These are phyloP conservation scores for Citrus medica DNA, from an alignment of 345 rosid species.

Conservation along the genomic window DNA sequence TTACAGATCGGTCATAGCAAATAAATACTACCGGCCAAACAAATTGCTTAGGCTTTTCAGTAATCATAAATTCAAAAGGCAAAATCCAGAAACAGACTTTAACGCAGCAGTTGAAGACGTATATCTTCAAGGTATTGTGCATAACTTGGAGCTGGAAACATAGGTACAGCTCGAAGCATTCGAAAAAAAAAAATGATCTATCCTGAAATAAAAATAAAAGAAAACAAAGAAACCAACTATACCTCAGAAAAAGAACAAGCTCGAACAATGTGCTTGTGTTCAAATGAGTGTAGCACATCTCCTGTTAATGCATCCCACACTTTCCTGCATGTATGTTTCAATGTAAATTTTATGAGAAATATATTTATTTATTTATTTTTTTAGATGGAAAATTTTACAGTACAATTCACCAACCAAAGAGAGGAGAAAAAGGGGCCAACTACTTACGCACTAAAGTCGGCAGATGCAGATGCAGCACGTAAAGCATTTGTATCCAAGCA, in stretches of 20 bases:
- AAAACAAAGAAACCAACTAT: not conserved
- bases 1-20: not conserved
- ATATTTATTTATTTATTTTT: not conserved
- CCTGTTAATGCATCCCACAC: constrained; percentile 47
- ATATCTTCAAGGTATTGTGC: not conserved
- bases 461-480: constrained; percentile 45
- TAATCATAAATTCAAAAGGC: not conserved
- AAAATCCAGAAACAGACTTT: not conserved
- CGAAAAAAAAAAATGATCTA: not conserved
- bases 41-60: not conserved
- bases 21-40: not conserved
- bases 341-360: not conserved
- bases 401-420: not conserved
- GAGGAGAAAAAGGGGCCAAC: not conserved
- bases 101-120: not conserved
- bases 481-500: constrained; percentile 40
- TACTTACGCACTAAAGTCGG: constrained; percentile 41
- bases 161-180: not conserved
- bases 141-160: not conserved
- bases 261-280: constrained; percentile 45
- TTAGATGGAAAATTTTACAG: not conserved
- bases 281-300: constrained; percentile 38
- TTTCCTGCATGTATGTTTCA: constrained; percentile 25
- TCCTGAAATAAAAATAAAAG: not conserved
- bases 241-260: constrained; percentile 49